A percentile compares a stretch with the other conserved stretches of the same genome.
Evolutionary conservation across 805 yeast species (phyloP).

Genomic region (Clavispora asparagi): DNA sequence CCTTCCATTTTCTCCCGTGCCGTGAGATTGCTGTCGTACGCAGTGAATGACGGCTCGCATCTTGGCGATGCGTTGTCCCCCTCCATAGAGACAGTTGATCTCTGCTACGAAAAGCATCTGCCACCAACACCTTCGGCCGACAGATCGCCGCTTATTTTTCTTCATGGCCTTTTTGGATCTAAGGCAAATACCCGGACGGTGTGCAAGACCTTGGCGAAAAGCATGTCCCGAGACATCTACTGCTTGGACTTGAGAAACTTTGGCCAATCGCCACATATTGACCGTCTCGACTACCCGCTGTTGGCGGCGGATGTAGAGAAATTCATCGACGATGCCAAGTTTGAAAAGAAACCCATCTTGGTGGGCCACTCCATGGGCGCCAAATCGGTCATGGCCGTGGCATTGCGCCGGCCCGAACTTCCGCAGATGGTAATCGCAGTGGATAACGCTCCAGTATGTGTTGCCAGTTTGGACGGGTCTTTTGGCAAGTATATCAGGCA

Average conservation of each 20-base stretch:
- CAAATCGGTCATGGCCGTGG: constrained; percentile 84
- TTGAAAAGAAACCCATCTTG: constrained; percentile 46
- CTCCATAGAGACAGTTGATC: constrained; percentile 45
- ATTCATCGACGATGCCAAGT: constrained; percentile 47
- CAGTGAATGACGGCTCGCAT: constrained; percentile 9
- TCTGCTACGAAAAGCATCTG: constrained; percentile 48
- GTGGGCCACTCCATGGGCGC: constrained; percentile 93
- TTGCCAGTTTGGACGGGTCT: constrained; percentile 43
- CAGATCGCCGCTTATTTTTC: constrained; percentile 62
- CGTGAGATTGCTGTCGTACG: constrained; percentile 1
- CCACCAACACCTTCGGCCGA: constrained; percentile 20
- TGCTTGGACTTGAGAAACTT: constrained; percentile 83
- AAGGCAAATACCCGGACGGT: constrained; percentile 76
- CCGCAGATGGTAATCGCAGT: constrained; percentile 66
- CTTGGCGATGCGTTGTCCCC: constrained; percentile 29
- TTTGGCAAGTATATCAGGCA: constrained; percentile 67
- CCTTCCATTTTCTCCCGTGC: not conserved
- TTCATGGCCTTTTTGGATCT: constrained; percentile 90
- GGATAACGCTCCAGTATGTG: constrained; percentile 84
- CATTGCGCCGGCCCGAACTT: constrained; percentile 59
- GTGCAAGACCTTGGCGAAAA: constrained; percentile 50
- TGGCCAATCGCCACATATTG: constrained; percentile 82
- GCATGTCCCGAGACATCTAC: constrained; percentile 53
- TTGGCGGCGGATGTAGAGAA: constrained; percentile 81
- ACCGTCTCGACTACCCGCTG: constrained; percentile 69